Base-by-base conservation (phyloP, 2,329 filamentous ascomycete species). In the Fusarium odoratissimum region DNA sequence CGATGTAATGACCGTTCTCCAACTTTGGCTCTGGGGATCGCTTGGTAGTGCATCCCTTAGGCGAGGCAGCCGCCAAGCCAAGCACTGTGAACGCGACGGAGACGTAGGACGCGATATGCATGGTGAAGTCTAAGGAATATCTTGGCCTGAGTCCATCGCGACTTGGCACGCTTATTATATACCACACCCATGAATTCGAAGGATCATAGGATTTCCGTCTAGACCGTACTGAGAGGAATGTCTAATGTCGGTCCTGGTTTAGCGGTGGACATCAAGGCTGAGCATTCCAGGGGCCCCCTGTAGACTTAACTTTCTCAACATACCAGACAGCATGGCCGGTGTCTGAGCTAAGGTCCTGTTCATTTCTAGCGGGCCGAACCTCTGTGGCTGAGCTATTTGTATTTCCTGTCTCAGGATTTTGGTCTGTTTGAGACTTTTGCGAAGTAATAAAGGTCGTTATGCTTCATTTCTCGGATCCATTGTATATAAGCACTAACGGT, bases 1-100 rank as follows among this genome's bases (percentile, higher is more conserved):
- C 71, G 9, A 77, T n/a, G n/a, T 78, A 79, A n/a, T 67, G 67
- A 8, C 77, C 74, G 4, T 73, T 52, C 33, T 70, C 41, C 4
- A 68, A 45, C 8, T 49, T 46, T 13, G 76, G 75, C 11, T 41
- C 59, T 2, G 76, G 71, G 3, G 76, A 77, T 13, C 69, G 69
- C 21, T 75, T 75, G 4, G 51, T 23, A 31, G 35, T 8, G n/a
- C 42, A 63, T 6, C 25, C 42, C 38, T 64, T 60, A 0, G 74
- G 74, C 17, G 59, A 42, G 8, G 74, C 74, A 23, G 44, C 46
- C 5, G 66, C 37, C 3, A 73, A 61, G 56, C 74, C 72, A 2
- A 75, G 14, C 23, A 71, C 49, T 16, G 64, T 30, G 5, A 75
- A 46, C 4, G 71, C 61, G 10, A 72, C 54, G 5, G 71, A 59